Base-by-base conservation (phyloP, 2,329 filamentous ascomycete genomes). In the Rugonectria rugulosa region DNA sequence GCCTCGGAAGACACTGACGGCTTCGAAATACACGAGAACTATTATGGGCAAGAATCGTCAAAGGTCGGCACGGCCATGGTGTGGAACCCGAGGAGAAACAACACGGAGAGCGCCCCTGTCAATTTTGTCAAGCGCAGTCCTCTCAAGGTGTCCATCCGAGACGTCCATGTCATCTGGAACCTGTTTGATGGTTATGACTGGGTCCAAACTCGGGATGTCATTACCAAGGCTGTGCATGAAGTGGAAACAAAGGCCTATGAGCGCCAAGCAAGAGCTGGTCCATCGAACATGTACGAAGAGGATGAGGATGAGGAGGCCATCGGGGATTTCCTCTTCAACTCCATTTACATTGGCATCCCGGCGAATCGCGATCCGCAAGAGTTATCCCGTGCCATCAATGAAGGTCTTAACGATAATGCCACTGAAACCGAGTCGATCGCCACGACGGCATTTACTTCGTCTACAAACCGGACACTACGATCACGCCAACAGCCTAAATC, bases 101-200 rank as follows among this genome's bases (percentile, higher is more conserved):
- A 83, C 1, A 95, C 95, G 65, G 88, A 89, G 49, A 78, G 81
- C 36, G 81, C 85, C 1, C 87, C 89, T 37, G 80, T 84, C 44
- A 72, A 77, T 9, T 86, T 88, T 58, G 78, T 88, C 8, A 80
- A 81, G 32, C 81, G 80, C 48, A 91, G 88, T 59, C 91, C 94
- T 6, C 75, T 99, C 12, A 88, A 87, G 60, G 80, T 97, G 3
- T 86, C 87, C 5, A 83, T 98, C 14, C 88, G 91, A 21, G 92
- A 97, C 68, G 88, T 97, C 6, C 92, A 98, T 70, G 79, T 97
- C 46, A 97, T 98, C 56, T 99, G 95, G 95, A 96, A 99, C 68
- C 79, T 99, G 1, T 97, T 95, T 72, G 95, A 99, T 77, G 95
- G 95, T 2, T 99, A 97, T 70, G 96, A 99, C 73, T 99, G 96